Percentiles rank a stretch among this genome's conserved stretches.
Conservation (phyloP, 805 yeast species). For the Wickerhamomyces alni region DNA sequence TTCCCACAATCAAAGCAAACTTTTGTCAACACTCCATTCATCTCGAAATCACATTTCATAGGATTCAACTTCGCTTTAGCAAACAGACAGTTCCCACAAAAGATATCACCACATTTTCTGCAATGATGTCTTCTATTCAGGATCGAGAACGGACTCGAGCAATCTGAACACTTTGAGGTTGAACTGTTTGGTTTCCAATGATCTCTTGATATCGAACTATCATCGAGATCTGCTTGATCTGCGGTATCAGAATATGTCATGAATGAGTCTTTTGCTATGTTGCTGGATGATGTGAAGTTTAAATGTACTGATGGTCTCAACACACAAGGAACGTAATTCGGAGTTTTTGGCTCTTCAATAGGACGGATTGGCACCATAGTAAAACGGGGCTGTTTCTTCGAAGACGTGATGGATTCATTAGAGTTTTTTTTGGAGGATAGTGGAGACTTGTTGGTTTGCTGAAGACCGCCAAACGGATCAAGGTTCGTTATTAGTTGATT, state of each 20-base stretch:
- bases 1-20: conserved; percentile 55
- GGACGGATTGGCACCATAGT: conserved; percentile 40
- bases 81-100: conserved; percentile 54
- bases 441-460: conserved; percentile 6
- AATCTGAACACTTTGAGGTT: conserved; percentile 51
- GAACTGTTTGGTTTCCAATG: conserved; percentile 65
- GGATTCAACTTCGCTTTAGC: conserved; percentile 40
- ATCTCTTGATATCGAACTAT: conserved; percentile 26
- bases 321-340: conserved; percentile 77
- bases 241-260: not conserved
- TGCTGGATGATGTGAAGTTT: not conserved
- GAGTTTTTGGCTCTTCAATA: conserved; percentile 63
- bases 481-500: not conserved
- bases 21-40: conserved; percentile 50
- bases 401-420: conserved; percentile 15
- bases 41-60: conserved; percentile 35
- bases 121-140: conserved; percentile 70
- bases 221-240: not conserved
- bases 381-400: conserved; percentile 14
- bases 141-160: conserved; percentile 53
- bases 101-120: conserved; percentile 66
- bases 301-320: conserved; percentile 33
- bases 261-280: not conserved
- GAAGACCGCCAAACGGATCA: not conserved
- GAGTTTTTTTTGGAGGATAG: conserved; percentile 19